phyloP scores from a whole-genome alignment of 768 basidiomycete genomes.

The Cystobasidium onofrii region DNA sequence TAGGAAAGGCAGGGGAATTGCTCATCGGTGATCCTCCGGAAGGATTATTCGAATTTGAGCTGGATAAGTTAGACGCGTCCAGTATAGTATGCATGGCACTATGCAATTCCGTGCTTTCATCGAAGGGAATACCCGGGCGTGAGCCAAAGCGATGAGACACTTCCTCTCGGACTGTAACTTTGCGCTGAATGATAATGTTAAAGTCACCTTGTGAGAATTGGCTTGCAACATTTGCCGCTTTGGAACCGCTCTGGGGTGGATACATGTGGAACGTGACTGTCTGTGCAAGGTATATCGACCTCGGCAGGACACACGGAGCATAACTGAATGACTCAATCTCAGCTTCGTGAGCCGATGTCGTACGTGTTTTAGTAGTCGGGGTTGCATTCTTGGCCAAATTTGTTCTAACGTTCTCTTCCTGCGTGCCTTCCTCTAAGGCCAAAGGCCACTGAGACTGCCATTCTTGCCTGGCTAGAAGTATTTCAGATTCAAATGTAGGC shows the following conservation, averaged over 20 bases:
- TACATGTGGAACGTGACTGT: constrained; percentile 72
- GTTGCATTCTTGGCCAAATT: background rate
- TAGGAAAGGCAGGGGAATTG: constrained; percentile 36
- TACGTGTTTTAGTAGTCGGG: background rate
- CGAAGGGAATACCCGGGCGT: background rate
- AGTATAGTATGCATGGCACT: constrained; percentile 40
- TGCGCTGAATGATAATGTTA: background rate
- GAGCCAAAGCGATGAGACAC: constrained; percentile 14
- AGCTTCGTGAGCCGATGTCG: constrained; percentile 49
- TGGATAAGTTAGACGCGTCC: constrained; percentile 20
- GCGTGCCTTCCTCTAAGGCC: background rate
- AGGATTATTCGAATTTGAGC: background rate
- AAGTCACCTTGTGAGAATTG: constrained; percentile 11
- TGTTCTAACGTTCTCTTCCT: background rate
- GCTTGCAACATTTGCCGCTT: constrained; percentile 44
- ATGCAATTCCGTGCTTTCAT: constrained; percentile 32
- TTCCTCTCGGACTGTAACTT: constrained; percentile 9
- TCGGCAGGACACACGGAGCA: constrained; percentile 57
- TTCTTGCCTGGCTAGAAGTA: constrained; percentile 10
- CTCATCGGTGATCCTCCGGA: background rate
- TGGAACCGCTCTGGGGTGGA: constrained; percentile 65
- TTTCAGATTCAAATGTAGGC: constrained; percentile 2
- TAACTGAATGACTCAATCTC: constrained; percentile 69
- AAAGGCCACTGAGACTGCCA: constrained; percentile 13
- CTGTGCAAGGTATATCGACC: constrained; percentile 70